Percentiles rank a stretch among this genome's conserved stretches.
Evolutionary conservation across 768 basidiomycete species (phyloP).

Genomic region (Postia placenta): DNA sequence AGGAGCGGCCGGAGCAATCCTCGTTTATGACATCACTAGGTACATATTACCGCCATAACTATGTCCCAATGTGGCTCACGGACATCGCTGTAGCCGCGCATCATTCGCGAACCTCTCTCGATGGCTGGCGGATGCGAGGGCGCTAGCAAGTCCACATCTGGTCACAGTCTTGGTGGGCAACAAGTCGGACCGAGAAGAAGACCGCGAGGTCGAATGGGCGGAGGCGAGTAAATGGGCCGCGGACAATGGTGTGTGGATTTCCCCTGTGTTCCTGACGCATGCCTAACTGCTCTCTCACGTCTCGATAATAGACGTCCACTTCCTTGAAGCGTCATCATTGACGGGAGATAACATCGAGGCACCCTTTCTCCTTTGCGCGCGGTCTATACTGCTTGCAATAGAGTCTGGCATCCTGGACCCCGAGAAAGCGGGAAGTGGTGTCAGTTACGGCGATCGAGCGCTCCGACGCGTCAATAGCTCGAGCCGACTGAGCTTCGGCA

Average conservation of each 20-base stretch:
- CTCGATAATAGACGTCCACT: conserved; percentile 67
- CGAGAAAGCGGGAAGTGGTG: conserved; percentile 90
- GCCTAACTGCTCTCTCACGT: background rate
- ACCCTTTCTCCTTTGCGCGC: conserved; percentile 83
- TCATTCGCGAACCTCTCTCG: conserved; percentile 79
- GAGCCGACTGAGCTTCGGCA: conserved; percentile 84
- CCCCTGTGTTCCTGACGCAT: no score
- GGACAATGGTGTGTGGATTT: conserved; percentile 66
- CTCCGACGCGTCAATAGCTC: conserved; percentile 86
- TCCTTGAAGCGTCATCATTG: conserved; percentile 88
- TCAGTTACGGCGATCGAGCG: conserved; percentile 93
- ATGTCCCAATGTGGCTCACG: conserved; percentile 12
- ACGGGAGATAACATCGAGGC: conserved; percentile 92
- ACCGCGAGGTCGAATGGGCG: conserved; percentile 90
- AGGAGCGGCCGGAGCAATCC: conserved; percentile 85
- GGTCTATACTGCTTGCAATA: conserved; percentile 84
- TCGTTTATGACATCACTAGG: conserved; percentile 91
- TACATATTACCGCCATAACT: conserved; percentile 36
- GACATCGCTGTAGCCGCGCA: conserved; percentile 57
- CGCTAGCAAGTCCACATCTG: conserved; percentile 86
- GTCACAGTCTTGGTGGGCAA: conserved; percentile 91
- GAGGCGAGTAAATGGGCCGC: conserved; percentile 96
- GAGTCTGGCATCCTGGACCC: conserved; percentile 90
- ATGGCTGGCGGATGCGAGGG: conserved; percentile 93
- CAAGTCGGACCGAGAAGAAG: conserved; percentile 92